Evolutionary conservation across 2,329 filamentous ascomycete species (phyloP), one percentile per base, ranked within the genome.

Genomic region (Colletotrichum sublineola): DNA sequence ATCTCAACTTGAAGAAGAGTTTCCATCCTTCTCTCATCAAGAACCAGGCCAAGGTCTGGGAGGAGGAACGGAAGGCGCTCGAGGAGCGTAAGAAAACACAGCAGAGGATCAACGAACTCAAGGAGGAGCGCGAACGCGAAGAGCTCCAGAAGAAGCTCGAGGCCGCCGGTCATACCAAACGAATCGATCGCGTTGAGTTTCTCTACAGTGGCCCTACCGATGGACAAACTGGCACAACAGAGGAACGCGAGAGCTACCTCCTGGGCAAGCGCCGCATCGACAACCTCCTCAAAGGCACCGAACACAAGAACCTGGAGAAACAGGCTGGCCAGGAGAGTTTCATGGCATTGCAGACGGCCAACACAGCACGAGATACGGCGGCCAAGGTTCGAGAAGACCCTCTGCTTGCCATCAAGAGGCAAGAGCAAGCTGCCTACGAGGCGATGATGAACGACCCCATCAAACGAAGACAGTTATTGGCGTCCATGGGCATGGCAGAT

Each of bases 31-130:
- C 92, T 77, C 88, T 98, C 76, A 91, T 95, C 84, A 93, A 92
- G 85, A 99, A 99, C 82, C 96, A 97, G 86, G 90, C 91, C 82
- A 90, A 90, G 81, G 95, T 98, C 76, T 97, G 94, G 91, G 91
- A 96, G 74, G 94, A 97, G 82, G 95, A 98, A 80, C 92, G 96
- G 81, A 94, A 94, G 76, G 96, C 96, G 4, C 90, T 99, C 15
- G 94, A 96, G 65, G 96, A 99, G 86, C 93, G 96, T 82, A 98
- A 98, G 81, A 92, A 93, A 76, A 97, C 95, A 74, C 94, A 97
- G 71, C 94, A 96, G 79, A 92, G 97, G 74, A 90, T 95, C 78
- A 95, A 97, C 79, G 96, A 99, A 83, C 92, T 97, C 75, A 94
- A 95, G 76, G 95, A 98, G 81, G 97, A 99, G 84, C 91, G 95